These are phyloP conservation scores for Podospora appendiculata DNA, from an alignment of 495 filamentous ascomycete species.

Conservation along the genomic window DNA sequence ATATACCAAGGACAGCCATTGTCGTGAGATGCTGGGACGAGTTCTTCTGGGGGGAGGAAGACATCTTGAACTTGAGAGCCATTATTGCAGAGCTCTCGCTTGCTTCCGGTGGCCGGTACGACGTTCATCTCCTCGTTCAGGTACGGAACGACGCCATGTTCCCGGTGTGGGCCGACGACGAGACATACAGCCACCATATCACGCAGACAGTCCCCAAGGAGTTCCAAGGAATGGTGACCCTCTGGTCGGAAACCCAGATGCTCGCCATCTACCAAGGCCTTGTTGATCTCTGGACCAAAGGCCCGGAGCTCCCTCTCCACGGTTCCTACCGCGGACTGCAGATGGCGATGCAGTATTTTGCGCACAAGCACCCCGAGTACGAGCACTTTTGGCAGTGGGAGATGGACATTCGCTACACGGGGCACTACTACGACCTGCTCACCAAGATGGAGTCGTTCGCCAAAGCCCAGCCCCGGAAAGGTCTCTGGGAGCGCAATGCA, in stretches of 20 bases:
- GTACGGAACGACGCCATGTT: constrained; percentile 56
- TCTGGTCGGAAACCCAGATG: constrained; percentile 95
- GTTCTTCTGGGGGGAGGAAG: constrained; percentile 59
- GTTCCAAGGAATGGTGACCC: constrained; percentile 77
- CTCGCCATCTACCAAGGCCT: constrained; percentile 75
- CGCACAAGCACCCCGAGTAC: constrained; percentile 83
- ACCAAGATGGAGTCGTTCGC: constrained; percentile 68
- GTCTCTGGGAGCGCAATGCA: constrained; percentile 86
- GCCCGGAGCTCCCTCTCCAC: constrained; percentile 63
- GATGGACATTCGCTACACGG: constrained; percentile 92
- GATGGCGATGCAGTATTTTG: constrained; percentile 92
- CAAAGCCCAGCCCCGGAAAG: constrained; percentile 75
- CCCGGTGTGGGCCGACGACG: constrained; percentile 56
- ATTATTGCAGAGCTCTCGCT: constrained; percentile 71
- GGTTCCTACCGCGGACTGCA: constrained; percentile 86
- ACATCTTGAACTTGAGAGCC: constrained; percentile 62
- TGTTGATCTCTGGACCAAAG: constrained; percentile 61
- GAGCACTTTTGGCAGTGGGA: constrained; percentile 99
- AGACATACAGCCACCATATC: constrained; percentile 51
- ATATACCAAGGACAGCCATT: constrained; percentile 55
- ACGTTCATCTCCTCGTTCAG: constrained; percentile 73
- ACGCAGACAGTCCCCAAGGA: constrained; percentile 69
- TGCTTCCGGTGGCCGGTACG: constrained; percentile 71
- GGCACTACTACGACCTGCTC: constrained; percentile 92
- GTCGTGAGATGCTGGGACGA: constrained; percentile 70